Evolutionary conservation across 2,329 filamentous ascomycete genomes (phyloP).

Genomic region (Truncatella angustata): DNA sequence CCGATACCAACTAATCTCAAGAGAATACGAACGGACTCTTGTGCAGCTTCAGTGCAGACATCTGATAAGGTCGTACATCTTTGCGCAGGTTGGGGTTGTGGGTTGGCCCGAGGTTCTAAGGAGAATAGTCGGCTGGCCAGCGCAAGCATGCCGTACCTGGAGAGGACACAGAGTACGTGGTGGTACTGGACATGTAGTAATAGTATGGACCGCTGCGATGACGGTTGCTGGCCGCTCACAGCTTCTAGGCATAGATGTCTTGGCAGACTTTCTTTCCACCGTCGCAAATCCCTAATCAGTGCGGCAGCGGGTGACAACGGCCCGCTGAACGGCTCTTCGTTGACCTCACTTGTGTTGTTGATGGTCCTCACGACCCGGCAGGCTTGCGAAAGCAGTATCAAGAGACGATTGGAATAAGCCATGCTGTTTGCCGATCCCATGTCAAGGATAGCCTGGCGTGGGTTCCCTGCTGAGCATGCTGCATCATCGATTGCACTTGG

Average conservation of each 20-base stretch:
- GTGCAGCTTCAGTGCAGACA: slow-evolving; percentile 34
- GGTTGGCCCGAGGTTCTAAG: slow-evolving; percentile 14
- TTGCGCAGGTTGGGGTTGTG: slow-evolving; percentile 23
- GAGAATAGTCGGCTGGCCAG: slow-evolving; percentile 20
- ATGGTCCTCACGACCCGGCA: slow-evolving; percentile 33
- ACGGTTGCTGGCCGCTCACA: slow-evolving; percentile 27
- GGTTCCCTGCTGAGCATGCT: slow-evolving; percentile 29
- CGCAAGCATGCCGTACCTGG: slow-evolving; percentile 35
- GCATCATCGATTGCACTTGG: slow-evolving; percentile 40
- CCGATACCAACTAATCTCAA: slow-evolving; percentile 32
- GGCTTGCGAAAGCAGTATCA: slow-evolving; percentile 33
- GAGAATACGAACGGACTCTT: slow-evolving; percentile 29
- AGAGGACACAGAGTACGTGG: slow-evolving; percentile 36
- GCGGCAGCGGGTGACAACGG: slow-evolving; percentile 35
- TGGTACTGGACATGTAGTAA: slow-evolving; percentile 38
- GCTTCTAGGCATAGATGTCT: slow-evolving; percentile 32
- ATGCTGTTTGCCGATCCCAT: slow-evolving; percentile 34
- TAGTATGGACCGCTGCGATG: slow-evolving; percentile 34
- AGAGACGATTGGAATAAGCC: slow-evolving; percentile 34
- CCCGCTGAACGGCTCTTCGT: slow-evolving; percentile 34
- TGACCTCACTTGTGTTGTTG: slow-evolving; percentile 8
- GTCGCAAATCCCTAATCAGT: slow-evolving; percentile 34
- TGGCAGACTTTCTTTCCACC: slow-evolving; percentile 37
- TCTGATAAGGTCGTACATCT: slow-evolving; percentile 31
- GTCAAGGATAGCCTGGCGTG: slow-evolving; percentile 34